A percentile compares a stretch with the other conserved stretches of the same genome.
Conservation (phyloP, 1,139 yeast species). For the Geotrichum fermentans region DNA sequence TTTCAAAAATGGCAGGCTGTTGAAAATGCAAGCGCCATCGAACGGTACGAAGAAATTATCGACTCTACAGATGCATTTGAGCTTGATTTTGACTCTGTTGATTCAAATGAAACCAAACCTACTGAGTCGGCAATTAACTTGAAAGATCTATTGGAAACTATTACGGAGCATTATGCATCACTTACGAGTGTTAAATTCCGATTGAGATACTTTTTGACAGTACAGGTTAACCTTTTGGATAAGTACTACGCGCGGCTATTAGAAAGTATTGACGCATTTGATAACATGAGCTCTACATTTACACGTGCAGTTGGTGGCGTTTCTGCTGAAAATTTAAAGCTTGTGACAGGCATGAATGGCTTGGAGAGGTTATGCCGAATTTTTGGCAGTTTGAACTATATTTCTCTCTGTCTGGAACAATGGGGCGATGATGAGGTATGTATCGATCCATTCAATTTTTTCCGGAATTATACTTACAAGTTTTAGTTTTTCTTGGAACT, state of each 20-base stretch:
- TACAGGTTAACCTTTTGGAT: conserved; percentile 63
- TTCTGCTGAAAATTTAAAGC: conserved; percentile 38
- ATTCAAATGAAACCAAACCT: conserved; percentile 48
- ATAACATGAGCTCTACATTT: conserved; percentile 42
- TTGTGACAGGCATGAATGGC: conserved; percentile 46
- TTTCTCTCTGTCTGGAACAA: conserved; percentile 48
- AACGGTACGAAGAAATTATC: conserved; percentile 54
- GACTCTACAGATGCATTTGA: conserved; percentile 50
- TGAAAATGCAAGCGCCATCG: conserved; percentile 45
- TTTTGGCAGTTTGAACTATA: conserved; percentile 55
- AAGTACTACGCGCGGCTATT: conserved; percentile 51
- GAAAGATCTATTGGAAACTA: conserved; percentile 58
- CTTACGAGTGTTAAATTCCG: conserved; percentile 59
- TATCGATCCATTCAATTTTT: not conserved
- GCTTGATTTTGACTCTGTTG: conserved; percentile 58
- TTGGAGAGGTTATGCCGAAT: conserved; percentile 54
- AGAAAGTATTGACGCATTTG: conserved; percentile 46
- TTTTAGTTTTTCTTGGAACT: conserved; percentile 52
- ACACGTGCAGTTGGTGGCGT: conserved; percentile 40
- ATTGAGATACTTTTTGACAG: conserved; percentile 60
- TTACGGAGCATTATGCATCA: conserved; percentile 59
- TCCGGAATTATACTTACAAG: not conserved
- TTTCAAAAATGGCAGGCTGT: conserved; percentile 62
- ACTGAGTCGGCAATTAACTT: conserved; percentile 63
- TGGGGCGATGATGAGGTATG: conserved; percentile 57